These are phyloP conservation scores for Colletotrichum sp. DNA, from an alignment of 2,329 filamentous ascomycete genomes.

Conservation along the genomic window DNA sequence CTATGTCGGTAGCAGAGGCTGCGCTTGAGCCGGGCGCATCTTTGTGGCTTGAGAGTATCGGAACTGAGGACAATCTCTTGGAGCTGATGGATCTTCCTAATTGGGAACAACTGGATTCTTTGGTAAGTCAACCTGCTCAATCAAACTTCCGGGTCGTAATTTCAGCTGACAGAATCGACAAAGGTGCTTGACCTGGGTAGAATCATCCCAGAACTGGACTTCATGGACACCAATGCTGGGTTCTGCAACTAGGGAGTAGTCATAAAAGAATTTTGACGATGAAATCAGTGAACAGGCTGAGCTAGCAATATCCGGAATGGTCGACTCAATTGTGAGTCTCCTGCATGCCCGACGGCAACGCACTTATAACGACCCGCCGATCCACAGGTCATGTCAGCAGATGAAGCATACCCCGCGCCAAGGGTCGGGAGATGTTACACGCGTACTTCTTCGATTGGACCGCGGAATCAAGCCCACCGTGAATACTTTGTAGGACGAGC, in stretches of 20 bases:
- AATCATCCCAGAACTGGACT: background rate
- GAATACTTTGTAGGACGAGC: background rate
- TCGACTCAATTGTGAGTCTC: accelerated
- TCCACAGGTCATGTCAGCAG: background rate
- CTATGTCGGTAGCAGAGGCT: background rate
- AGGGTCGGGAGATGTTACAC: background rate
- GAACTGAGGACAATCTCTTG: slow-evolving; percentile 7
- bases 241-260: background rate
- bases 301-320: background rate
- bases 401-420: background rate
- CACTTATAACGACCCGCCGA: background rate
- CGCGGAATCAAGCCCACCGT: background rate
- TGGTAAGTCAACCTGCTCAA: background rate
- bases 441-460: background rate
- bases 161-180: background rate
- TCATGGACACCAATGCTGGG: background rate
- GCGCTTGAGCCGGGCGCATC: background rate
- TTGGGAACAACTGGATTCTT: slow-evolving; percentile 26
- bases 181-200: background rate
- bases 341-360: background rate
- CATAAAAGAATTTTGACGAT: background rate
- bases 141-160: accelerated
- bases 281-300: background rate
- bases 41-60: background rate
- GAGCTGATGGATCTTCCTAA: slow-evolving; percentile 18